phyloP scores from a whole-genome alignment of 306 rosid species.

The Medicago arabica region DNA sequence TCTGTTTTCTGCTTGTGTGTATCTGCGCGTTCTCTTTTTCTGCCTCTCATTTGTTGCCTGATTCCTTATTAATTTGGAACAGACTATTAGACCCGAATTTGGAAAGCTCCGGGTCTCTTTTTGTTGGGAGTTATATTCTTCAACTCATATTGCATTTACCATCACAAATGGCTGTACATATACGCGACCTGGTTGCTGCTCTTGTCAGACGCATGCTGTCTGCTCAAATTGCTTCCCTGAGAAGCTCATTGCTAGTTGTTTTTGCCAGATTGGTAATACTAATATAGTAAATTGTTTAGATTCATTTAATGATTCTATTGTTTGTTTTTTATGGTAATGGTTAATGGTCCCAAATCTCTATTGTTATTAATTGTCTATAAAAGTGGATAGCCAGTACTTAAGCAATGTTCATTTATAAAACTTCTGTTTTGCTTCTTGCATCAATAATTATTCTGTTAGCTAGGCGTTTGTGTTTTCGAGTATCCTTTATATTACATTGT shows the following conservation, averaged over 20 bases:
- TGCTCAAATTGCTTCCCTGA: conserved; percentile 70
- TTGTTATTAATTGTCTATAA: conserved; percentile 5
- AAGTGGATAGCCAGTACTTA: conserved; percentile 15
- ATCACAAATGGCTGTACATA: conserved; percentile 82
- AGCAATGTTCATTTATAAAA: conserved; percentile 31
- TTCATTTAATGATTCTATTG: conserved; percentile 32
- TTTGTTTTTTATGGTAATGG: conserved; percentile 15
- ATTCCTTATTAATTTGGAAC: conserved; percentile 47
- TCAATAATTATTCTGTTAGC: not conserved
- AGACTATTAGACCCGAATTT: conserved; percentile 85
- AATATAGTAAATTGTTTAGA: conserved; percentile 34
- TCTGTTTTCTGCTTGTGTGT: conserved; percentile 9
- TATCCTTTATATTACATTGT: not conserved
- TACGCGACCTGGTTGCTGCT: conserved; percentile 82
- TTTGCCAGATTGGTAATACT: conserved; percentile 88
- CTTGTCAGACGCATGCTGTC: conserved; percentile 90
- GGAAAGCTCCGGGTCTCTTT: conserved; percentile 95
- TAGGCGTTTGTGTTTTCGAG: conserved; percentile 2
- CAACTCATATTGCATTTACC: conserved; percentile 92
- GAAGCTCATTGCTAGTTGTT: conserved; percentile 85
- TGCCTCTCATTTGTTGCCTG: conserved; percentile 42
- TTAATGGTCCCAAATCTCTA: conserved; percentile 25
- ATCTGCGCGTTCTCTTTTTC: not conserved
- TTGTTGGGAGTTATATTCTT: conserved; percentile 90
- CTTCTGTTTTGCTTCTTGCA: not conserved